Evolutionary conservation across 306 rosid species (phyloP), one percentile per base, ranked within the genome.

Genomic region (Trifolium repens): DNA sequence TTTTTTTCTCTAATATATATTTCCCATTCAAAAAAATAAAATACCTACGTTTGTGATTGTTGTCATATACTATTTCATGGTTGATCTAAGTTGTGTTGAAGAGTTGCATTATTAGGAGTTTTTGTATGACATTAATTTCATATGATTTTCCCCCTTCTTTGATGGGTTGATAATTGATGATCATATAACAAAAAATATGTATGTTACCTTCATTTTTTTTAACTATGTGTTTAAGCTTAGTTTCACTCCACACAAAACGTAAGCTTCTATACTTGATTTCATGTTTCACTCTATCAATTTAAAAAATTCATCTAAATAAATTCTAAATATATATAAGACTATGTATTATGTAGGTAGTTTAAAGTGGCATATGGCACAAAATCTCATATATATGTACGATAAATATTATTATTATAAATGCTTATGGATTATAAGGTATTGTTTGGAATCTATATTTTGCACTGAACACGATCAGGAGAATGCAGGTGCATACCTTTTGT

Each of bases 21-120:
- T 32, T 4, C 0, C 35, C 35, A 5, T 32, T 32, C 1, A 32
- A 4, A 32, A 32, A 32, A 32, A 32, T 4, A 32, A 32, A 9
- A 4, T 1, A 24, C 9, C 5, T 24, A 22, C 1, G 63, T 77
- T 15, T 60, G 62, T 50, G 72, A 17, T 69, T 59, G 9, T 69
- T 58, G 53, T 55, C 8, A 47, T 42, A 42, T 9, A 9, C 13
- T 42, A 42, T 40, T 40, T 40, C 44, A 40, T 40, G 10, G 10
- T 39, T 39, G 1, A 10, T 39, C 9, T 39, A 42, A 42, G 46
- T 42, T 42, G 35, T 32, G 35, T 32, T 32, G 35, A 46, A 13
- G 16, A 46, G 14, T 8, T 57, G n/a, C 37, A 58, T 58, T 69
- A 47, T 83, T 71, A 69, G 66, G 67, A 79, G 65, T 26, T 34